phyloP scores from a whole-genome alignment of 352 stramenopile genomes.

The Pythium dissotocum region DNA sequence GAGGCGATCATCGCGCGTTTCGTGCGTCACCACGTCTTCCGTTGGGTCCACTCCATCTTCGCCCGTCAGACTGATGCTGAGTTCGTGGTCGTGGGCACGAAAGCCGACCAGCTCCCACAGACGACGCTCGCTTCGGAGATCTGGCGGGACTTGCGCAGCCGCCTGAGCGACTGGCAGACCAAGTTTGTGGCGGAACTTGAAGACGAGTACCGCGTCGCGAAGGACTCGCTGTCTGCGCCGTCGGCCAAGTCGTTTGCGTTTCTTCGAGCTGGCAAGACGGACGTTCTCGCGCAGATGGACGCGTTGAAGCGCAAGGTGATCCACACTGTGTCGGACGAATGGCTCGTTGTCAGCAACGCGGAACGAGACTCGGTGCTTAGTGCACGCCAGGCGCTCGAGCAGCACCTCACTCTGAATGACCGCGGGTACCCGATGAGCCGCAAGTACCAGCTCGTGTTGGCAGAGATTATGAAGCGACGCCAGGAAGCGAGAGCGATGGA shows the following conservation, averaged over 20 bases:
- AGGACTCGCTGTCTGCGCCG: background rate
- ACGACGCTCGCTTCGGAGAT: conserved; percentile 1
- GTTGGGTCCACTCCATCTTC: conserved; percentile 26
- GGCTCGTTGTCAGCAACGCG: conserved; percentile 17
- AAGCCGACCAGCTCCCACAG: conserved; percentile 17
- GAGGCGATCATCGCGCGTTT: conserved; percentile 12
- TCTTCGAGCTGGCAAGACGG: background rate
- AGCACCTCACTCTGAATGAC: conserved; percentile 14
- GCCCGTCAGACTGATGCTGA: conserved; percentile 21
- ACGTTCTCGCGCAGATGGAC: background rate
- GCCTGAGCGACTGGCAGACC: conserved; percentile 15
- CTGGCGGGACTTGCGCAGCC: conserved; percentile 17
- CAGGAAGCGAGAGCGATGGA: conserved; percentile 3
- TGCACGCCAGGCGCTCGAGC: conserved; percentile 9
- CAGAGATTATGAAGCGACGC: conserved; percentile 10
- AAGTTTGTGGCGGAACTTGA: conserved; percentile 11
- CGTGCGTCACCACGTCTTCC: conserved; percentile 20
- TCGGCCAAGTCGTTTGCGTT: background rate
- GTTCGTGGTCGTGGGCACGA: conserved; percentile 28
- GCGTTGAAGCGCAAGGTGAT: background rate
- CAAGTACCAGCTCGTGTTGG: conserved; percentile 17
- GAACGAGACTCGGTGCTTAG: conserved; percentile 8
- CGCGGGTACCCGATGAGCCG: conserved; percentile 18
- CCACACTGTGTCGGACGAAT: conserved; percentile 13
- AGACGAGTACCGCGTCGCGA: conserved; percentile 6